These are phyloP conservation scores for Chlorencoelia australis DNA, from an alignment of 2,329 filamentous ascomycete genomes.

Conservation along the genomic window DNA sequence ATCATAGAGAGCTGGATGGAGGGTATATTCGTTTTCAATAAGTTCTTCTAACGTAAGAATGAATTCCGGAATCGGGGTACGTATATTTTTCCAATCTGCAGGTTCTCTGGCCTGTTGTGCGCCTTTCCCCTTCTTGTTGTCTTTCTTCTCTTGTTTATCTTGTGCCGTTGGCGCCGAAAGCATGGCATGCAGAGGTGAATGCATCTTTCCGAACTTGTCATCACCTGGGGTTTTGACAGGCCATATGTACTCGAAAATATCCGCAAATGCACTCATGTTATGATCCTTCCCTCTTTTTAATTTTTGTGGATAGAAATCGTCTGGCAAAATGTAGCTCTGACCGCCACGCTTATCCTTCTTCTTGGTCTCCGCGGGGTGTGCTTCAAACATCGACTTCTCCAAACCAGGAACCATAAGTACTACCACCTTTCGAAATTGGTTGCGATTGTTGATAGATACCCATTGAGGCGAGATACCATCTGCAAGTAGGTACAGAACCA, in stretches of 20 bases:
- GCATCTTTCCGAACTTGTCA: slow-evolving; percentile 66
- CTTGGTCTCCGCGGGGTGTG: slow-evolving; percentile 20
- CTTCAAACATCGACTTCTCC: slow-evolving; percentile 81
- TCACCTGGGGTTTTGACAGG: slow-evolving; percentile 82
- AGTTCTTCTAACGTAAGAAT: slow-evolving; percentile 65
- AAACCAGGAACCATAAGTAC: slow-evolving; percentile 86
- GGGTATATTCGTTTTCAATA: slow-evolving; percentile 69
- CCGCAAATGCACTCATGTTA: slow-evolving; percentile 65
- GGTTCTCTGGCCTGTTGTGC: slow-evolving; percentile 53
- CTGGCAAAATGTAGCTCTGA: too few relatives aligned
- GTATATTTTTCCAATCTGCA: slow-evolving; percentile 59
- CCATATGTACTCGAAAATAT: slow-evolving; percentile 84
- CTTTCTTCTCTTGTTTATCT: slow-evolving; percentile 51
- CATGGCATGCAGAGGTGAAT: slow-evolving; percentile 81
- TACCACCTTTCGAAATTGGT: slow-evolving; percentile 68
- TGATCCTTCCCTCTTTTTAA: too few relatives aligned
- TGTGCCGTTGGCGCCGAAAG: slow-evolving; percentile 65
- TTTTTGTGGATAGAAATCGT: slow-evolving; percentile 48
- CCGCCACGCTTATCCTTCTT: slow-evolving; percentile 22
- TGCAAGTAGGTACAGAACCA: slow-evolving; percentile 57
- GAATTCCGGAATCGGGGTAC: slow-evolving; percentile 75
- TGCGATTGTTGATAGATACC: slow-evolving; percentile 51
- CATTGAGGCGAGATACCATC: slow-evolving; percentile 56
- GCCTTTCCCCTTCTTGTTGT: slow-evolving; percentile 38
- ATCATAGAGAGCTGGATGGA: slow-evolving; percentile 68